Evolutionary conservation across 2,329 filamentous ascomycete species (phyloP).

Genomic region (Apiospora aurea): DNA sequence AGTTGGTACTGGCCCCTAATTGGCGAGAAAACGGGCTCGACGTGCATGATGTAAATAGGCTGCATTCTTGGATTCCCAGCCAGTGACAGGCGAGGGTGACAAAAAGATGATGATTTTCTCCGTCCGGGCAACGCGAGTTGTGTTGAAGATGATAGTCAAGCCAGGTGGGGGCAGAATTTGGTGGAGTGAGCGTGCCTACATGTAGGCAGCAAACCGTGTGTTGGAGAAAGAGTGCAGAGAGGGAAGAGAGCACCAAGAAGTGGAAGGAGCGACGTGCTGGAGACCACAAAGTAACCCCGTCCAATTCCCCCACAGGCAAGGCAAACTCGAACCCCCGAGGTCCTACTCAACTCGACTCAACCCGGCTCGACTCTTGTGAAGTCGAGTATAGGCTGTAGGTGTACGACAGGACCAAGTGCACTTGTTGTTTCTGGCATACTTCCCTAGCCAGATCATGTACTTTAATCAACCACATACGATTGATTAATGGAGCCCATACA

Average conservation of each 20-base stretch:
- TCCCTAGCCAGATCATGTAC: not conserved
- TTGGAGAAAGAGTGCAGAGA: not conserved
- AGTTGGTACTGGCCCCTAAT: slow-evolving; percentile 28
- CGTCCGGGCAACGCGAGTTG: not conserved
- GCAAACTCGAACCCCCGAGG: not conserved
- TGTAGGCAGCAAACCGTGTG: not conserved
- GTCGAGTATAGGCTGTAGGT: not conserved
- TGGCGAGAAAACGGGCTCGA: slow-evolving; percentile 34
- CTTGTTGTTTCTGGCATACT: not conserved
- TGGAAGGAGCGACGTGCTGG: not conserved
- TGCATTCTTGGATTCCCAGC: slow-evolving; percentile 26
- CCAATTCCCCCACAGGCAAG: slow-evolving; percentile 1
- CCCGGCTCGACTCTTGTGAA: not conserved
- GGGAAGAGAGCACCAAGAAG: not conserved
- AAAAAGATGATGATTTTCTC: slow-evolving; percentile 4
- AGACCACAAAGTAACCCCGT: not conserved
- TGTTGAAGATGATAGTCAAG: not conserved
- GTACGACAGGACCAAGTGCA: not conserved
- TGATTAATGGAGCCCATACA: not conserved
- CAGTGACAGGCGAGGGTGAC: slow-evolving; percentile 3
- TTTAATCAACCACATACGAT: not conserved
- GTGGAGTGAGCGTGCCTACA: slow-evolving; percentile 1
- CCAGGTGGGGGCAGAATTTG: not conserved
- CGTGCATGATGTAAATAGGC: slow-evolving; percentile 36
- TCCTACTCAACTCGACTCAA: not conserved